Base-by-base conservation (phyloP, 768 basidiomycete genomes). In the Calocybe gangraenosa region DNA sequence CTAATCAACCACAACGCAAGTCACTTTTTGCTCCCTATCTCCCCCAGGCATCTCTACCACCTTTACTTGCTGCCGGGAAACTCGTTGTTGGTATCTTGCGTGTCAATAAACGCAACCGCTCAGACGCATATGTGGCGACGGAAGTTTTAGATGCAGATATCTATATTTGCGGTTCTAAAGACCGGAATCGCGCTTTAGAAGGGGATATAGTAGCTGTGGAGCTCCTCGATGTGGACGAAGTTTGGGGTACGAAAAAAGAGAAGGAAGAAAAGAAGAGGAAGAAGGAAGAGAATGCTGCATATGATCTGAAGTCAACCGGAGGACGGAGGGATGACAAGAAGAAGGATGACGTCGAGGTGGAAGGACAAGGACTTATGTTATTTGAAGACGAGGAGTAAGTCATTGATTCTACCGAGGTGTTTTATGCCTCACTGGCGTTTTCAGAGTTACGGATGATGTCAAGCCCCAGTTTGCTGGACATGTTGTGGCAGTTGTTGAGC, bases 241-340 rank as follows among this genome's bases (percentile, higher is more conserved):
- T 96, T 11, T 91, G 91, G 91, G 87, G 89, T 7, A 96, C 96
- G 4, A 99, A 99, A 77, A 99, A 99, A 69, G 96, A 99, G 71
- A 99, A 99, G 70, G 96, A 98, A 65, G 96, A 98, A 73, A 99
- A 99, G 84, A 98, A 99, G 74, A 79, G 95, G 60, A 98, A 98
- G 73, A 99, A 99, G 79, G 96, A 98, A 69, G 96, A 98, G 69
- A 96, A 94, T 61, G 85, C 92, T 21, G 91, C 93, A 0, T 97
- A 93, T 64, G 95, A 98, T 58, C 61, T 85, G 44, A 90, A 84
- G 64, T 74, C 82, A 5, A 73, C 68, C 34, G 78, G 72, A 28
- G 86, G 83, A 48, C 81, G 90, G 56, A 93, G 91, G 68, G 91
- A 93, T 58, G 95, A 98, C 72, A 99, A 99, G 82, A 98, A 98